Evolutionary conservation across 192 early-diverging fungal genomes (phyloP).

Genomic region (Gamsiella multidivaricata): DNA sequence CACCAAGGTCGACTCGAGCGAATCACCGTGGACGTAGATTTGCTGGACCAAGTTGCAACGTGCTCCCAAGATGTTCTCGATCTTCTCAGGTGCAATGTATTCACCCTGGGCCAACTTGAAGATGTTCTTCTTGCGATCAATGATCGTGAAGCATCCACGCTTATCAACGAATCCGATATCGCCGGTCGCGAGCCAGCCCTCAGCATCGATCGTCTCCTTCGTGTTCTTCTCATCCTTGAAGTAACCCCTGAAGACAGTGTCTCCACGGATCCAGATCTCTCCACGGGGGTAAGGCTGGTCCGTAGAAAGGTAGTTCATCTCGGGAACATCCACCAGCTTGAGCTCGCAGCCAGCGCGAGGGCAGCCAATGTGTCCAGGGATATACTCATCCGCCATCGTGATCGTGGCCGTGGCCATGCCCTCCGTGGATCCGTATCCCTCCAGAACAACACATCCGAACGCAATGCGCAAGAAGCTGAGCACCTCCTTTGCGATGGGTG

Average conservation of each 20-base stretch:
- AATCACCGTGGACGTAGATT: conserved; percentile 67
- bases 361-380: conserved; percentile 73
- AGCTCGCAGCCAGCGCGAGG: conserved; percentile 74
- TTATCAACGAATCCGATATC: conserved; percentile 81
- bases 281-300: conserved; percentile 85
- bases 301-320: conserved; percentile 82
- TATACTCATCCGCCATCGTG: conserved; percentile 62
- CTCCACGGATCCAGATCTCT: conserved; percentile 88
- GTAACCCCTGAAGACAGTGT: conserved; percentile 81
- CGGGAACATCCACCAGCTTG: conserved; percentile 89
- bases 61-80: conserved; percentile 72
- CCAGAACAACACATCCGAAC: conserved; percentile 71
- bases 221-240: conserved; percentile 88
- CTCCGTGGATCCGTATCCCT: conserved; percentile 69
- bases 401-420: conserved; percentile 52
- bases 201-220: conserved; percentile 75
- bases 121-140: conserved; percentile 89
- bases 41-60: conserved; percentile 59
- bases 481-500: conserved; percentile 74
- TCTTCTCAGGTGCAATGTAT: conserved; percentile 94
- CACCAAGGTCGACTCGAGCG: conserved; percentile 59
- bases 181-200: conserved; percentile 93
- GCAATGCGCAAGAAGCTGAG: conserved; percentile 75
- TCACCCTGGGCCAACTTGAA: conserved; percentile 84
- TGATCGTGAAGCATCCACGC: conserved; percentile 77